A percentile compares a stretch with the other conserved stretches of the same genome.
Evolutionary conservation across 2,329 filamentous ascomycete species (phyloP).

Genomic region (Apiospora malaysiana): DNA sequence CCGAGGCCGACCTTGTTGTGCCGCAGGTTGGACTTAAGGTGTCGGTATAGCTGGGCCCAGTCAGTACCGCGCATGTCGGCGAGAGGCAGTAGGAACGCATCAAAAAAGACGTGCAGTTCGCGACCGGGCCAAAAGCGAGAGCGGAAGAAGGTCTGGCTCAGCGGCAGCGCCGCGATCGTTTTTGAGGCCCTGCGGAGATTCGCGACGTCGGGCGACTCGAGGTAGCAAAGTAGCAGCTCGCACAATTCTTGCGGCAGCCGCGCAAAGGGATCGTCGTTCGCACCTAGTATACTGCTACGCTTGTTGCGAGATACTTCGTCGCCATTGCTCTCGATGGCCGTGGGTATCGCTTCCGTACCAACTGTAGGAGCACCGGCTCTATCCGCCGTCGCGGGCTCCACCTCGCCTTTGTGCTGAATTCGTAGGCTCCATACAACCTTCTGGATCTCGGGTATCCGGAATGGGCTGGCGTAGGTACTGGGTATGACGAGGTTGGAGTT

Average conservation of each 20-base stretch:
- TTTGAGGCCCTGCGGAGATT: conserved; percentile 33
- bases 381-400: background rate
- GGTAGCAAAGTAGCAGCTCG: conserved; percentile 32
- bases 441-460: conserved; percentile 32
- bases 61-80: conserved; percentile 28
- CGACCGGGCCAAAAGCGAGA: conserved; percentile 34
- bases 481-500: conserved; percentile 31
- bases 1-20: conserved; percentile 30
- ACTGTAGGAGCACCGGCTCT: background rate
- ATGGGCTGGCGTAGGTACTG: conserved; percentile 32
- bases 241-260: conserved; percentile 31
- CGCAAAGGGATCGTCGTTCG: conserved; percentile 30
- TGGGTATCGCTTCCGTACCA: background rate
- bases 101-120: conserved; percentile 33
- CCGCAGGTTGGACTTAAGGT: conserved; percentile 27
- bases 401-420: conserved; percentile 20
- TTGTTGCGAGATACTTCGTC: background rate
- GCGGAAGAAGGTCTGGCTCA: conserved; percentile 34
- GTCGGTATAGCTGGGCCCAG: conserved; percentile 31
- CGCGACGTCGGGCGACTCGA: conserved; percentile 27
- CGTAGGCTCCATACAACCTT: conserved; percentile 25
- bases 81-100: conserved; percentile 30
- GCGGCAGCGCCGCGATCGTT: conserved; percentile 28
- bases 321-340: background rate
- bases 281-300: background rate